Base-by-base conservation (phyloP, 2,329 filamentous ascomycete genomes). In the Sclerotinia subarctica region DNA sequence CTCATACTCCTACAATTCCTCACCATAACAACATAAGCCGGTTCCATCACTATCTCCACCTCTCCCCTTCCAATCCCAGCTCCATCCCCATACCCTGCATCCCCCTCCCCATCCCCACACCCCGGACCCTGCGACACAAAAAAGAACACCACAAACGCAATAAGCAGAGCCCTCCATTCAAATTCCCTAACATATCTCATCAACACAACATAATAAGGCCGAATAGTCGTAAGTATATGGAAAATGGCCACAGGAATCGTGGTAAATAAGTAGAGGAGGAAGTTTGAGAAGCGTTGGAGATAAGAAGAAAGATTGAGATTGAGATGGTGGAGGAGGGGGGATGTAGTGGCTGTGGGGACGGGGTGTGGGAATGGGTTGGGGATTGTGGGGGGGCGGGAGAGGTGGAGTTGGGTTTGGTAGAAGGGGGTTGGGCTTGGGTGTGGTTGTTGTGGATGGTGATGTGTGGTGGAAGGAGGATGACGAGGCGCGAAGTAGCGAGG, bases 311-410 rank as follows among this genome's bases (percentile, higher is more conserved):
- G 35, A 10, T 35, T 35, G 35, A 35, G 35, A 10, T 35, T 35
- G 5, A 35, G 35, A 10, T 35, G 35, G 35, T 5, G 5, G 35
- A 6, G 6, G 35, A 35, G 35, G 6, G 35, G 35, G 35, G 35
- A 7, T 3, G 32, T 35, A 1, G 32, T 35, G 32, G 32, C 6
- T 7, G 3, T 2, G 3, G n/a, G 2, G 1, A 8, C 0, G 13
- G 38, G 56, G 24, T 59, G 56, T 8, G 38, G n/a, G 26, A 46
- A 29, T 11, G 35, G 24, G 2, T 32, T 29, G 32, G 35, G n/a
- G 24, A 59, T 59, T 19, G 32, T 56, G 1, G 53, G 53, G 11
- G 51, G 32, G 1, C 53, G 32, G 11, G 53, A 56, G 32, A 49
- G 54, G n/a, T 42, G 32, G 2, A 38, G 54, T 42, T 57, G 54